These are phyloP conservation scores for Vanilla planifolia DNA, from an alignment of 106 monocot genomes.

Conservation along the genomic window DNA sequence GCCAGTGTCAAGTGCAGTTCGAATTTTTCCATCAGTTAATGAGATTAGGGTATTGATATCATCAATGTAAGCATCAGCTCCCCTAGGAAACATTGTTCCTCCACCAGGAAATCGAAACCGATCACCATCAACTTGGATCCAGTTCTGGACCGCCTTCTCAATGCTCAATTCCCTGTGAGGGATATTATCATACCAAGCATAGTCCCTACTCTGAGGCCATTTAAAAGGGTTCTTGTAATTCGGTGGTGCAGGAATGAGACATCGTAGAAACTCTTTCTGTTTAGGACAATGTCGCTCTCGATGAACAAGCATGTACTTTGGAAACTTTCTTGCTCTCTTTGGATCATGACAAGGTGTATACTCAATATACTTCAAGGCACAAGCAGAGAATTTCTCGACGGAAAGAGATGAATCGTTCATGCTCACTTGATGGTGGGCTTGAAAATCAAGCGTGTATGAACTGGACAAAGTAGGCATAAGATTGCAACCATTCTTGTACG, in stretches of 20 bases:
- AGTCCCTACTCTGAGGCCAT: slow-evolving; percentile 55
- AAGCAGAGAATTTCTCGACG: slow-evolving; percentile 14
- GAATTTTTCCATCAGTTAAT: slow-evolving; percentile 28
- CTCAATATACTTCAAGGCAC: slow-evolving; percentile 27
- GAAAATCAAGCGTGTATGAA: background rate
- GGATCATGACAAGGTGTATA: slow-evolving; percentile 65
- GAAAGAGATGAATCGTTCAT: background rate
- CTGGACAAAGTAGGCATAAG: background rate
- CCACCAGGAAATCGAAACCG: slow-evolving; percentile 39
- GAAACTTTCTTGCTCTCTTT: slow-evolving; percentile 28
- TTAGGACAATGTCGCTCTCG: slow-evolving; percentile 53
- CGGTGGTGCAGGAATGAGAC: slow-evolving; percentile 44
- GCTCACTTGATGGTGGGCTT: slow-evolving; percentile 9
- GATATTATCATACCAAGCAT: slow-evolving; percentile 44
- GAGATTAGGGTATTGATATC: slow-evolving; percentile 33
- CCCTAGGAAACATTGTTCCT: slow-evolving; percentile 44
- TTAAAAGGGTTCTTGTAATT: slow-evolving; percentile 43
- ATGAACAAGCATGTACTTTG: slow-evolving; percentile 20
- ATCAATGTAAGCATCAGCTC: slow-evolving; percentile 42
- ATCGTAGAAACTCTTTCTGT: slow-evolving; percentile 29
- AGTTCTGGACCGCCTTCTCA: slow-evolving; percentile 56
- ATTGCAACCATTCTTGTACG: background rate
- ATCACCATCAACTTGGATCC: slow-evolving; percentile 45
- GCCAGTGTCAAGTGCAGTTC: slow-evolving; percentile 53
- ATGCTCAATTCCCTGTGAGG: slow-evolving; percentile 50